These are phyloP conservation scores for Piloderma croceum DNA, from an alignment of 768 basidiomycete species.

Conservation along the genomic window DNA sequence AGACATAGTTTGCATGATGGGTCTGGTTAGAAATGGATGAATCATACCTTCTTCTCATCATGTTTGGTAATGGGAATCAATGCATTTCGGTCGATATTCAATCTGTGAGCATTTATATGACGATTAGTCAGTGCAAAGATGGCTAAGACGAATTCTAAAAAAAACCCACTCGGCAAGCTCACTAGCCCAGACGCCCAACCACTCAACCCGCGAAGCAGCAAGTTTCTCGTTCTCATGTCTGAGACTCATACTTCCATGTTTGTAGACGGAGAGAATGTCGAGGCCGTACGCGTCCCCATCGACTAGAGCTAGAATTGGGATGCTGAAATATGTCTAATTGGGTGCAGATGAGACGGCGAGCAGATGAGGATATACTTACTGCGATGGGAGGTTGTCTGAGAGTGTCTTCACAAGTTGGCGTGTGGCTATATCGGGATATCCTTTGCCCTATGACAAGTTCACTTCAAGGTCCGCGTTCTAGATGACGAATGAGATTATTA, in stretches of 20 bases:
- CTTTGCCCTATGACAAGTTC: constrained; percentile 75
- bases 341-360: background rate
- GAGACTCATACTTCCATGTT: constrained; percentile 67
- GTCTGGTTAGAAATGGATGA: background rate
- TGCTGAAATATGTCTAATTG: constrained; percentile 35
- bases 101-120: constrained; percentile 31
- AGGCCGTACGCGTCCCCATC: constrained; percentile 92
- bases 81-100: constrained; percentile 52
- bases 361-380: constrained; percentile 35
- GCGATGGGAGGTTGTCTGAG: constrained; percentile 54
- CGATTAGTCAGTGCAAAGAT: background rate
- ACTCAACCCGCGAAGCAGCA: constrained; percentile 62
- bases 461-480: too few species aligned
- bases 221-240: constrained; percentile 67
- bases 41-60: constrained; percentile 69
- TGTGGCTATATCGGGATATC: constrained; percentile 93
- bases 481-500: too few species aligned
- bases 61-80: constrained; percentile 64
- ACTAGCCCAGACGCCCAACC: constrained; percentile 72
- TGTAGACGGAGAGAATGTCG: constrained; percentile 87
- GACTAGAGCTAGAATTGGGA: constrained; percentile 74
- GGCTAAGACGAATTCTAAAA: constrained; percentile 1
- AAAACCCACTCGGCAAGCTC: constrained; percentile 57
- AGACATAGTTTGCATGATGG: background rate
- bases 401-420: constrained; percentile 76